A percentile compares a stretch with the other conserved stretches of the same genome.
Evolutionary conservation across 2,329 filamentous ascomycete species (phyloP).

Genomic region (Microthyrium microscopicum): DNA sequence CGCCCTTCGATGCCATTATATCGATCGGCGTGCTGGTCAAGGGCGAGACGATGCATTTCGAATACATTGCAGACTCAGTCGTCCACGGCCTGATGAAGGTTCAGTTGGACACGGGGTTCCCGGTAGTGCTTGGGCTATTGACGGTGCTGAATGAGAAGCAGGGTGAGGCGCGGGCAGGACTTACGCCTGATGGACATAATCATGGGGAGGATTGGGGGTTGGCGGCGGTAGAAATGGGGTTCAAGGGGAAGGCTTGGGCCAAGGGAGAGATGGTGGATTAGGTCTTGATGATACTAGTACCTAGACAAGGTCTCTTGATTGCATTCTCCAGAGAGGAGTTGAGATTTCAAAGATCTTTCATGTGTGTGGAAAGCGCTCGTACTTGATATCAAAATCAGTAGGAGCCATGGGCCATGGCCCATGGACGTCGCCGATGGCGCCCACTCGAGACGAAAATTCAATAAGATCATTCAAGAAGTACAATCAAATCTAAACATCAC

Average conservation of each 20-base stretch:
- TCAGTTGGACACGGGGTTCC: conserved; percentile 74
- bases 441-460: too few species aligned
- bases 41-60: conserved; percentile 98
- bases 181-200: conserved; percentile 54
- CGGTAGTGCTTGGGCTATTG: conserved; percentile 81
- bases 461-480: too few species aligned
- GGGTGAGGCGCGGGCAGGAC: conserved; percentile 66
- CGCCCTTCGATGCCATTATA: conserved; percentile 80
- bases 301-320: too few species aligned
- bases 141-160: conserved; percentile 83
- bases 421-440: too few species aligned
- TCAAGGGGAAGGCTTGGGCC: conserved; percentile 73
- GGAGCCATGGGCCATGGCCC: too few species aligned
- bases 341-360: too few species aligned
- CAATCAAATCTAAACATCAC: too few species aligned
- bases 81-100: conserved; percentile 88
- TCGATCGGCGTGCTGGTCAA: conserved; percentile 95
- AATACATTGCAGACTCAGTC: conserved; percentile 89
- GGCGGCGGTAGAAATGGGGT: conserved; percentile 84
- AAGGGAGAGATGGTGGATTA: conserved; percentile 44
- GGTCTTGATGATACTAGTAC: too few species aligned
- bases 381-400: too few species aligned
- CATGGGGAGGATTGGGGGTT: conserved; percentile 94
- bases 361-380: too few species aligned
- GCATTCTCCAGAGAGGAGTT: too few species aligned